Evolutionary conservation across 148 eudicot genomes (phyloP), one percentile per base, ranked within the genome.

Genomic region (Bassia scoparia): DNA sequence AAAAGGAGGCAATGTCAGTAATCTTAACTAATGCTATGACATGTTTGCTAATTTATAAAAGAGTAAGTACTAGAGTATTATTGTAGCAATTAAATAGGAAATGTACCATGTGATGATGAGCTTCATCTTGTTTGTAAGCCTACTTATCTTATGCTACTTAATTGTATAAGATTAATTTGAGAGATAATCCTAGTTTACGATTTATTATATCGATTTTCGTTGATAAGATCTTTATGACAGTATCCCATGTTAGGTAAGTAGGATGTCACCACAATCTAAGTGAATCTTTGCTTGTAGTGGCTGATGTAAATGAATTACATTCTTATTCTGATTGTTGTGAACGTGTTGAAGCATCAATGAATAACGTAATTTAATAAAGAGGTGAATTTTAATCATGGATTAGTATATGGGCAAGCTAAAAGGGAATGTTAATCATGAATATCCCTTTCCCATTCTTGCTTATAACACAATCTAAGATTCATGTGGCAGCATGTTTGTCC

Each of bases 1-100:
- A 30, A 27, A 43, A 74, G 79, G 61, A 21, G 50, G 70, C 9
- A 77, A 21, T 62, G 69, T 38, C 75, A 64, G 68, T 70, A 2
- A 38, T 62, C 26, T 46, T 60, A 31, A 48, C 18, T 33, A 41
- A 23, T 76, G 67, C 29, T 23, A n/a, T 43, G 46, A 41, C 23
- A 27, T 43, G 29, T 41, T 53, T 44, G 66, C 54, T n/a, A 24
- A 71, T 38, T 7, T 3, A 29, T 8, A 27, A 26, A 62, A 31
- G 3, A 62, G 38, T 17, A n/a, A n/a, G n/a, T n/a, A n/a, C n/a
- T n/a, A n/a, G n/a, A n/a, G n/a, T n/a, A n/a, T n/a, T n/a, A n/a
- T n/a, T n/a, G n/a, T n/a, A n/a, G 12, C 44, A 7, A 54, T 54
- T 54, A 23, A 5, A n/a, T n/a, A 2, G 18, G 18, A 49, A 15